These are phyloP conservation scores for Mortierella antarctica DNA, from an alignment of 192 early-diverging fungal genomes.

Conservation along the genomic window DNA sequence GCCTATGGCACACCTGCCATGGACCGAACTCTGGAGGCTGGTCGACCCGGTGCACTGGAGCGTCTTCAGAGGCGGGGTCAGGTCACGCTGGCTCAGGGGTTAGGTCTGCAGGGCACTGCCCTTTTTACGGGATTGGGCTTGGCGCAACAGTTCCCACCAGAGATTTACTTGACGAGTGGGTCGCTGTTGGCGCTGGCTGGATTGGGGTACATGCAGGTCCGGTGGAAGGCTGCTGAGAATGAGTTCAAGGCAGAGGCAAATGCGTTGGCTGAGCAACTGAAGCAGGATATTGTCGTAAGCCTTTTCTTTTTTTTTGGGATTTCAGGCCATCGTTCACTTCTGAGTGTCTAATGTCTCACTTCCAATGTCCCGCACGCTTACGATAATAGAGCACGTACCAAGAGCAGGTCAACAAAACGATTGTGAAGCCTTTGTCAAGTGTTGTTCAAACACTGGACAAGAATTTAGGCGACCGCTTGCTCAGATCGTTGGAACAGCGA, in stretches of 20 bases:
- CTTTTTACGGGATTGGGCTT: slow-evolving; percentile 34
- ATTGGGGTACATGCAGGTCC: slow-evolving; percentile 47
- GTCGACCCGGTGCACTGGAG: slow-evolving; percentile 32
- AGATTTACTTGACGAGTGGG: slow-evolving; percentile 44
- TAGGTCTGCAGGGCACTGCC: slow-evolving; percentile 38
- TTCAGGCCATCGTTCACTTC: too few relatives aligned
- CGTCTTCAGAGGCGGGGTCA: slow-evolving; percentile 42
- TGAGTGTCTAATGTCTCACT: neutral
- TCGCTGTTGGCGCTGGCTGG: slow-evolving; percentile 30
- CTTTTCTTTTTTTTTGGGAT: too few relatives aligned
- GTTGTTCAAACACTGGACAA: slow-evolving; percentile 41
- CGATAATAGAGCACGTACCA: slow-evolving; percentile 27
- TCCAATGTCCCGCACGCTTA: too few relatives aligned
- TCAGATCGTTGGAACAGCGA: slow-evolving; percentile 44
- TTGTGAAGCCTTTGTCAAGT: slow-evolving; percentile 35
- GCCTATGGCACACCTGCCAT: slow-evolving; percentile 33
- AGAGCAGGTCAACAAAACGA: slow-evolving; percentile 43
- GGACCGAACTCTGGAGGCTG: slow-evolving; percentile 13
- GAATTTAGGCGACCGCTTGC: slow-evolving; percentile 22
- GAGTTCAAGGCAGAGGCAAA: slow-evolving; percentile 45
- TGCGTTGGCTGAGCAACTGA: slow-evolving; percentile 28
- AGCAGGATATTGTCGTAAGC: slow-evolving; percentile 46
- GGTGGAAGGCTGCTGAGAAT: slow-evolving; percentile 53
- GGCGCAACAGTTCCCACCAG: slow-evolving; percentile 50
- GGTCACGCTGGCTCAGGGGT: slow-evolving; percentile 31